A percentile compares a stretch with the other conserved stretches of the same genome.
phyloP scores from a whole-genome alignment of 192 early-diverging fungal genomes.

The Rhizophlyctis rosea region DNA sequence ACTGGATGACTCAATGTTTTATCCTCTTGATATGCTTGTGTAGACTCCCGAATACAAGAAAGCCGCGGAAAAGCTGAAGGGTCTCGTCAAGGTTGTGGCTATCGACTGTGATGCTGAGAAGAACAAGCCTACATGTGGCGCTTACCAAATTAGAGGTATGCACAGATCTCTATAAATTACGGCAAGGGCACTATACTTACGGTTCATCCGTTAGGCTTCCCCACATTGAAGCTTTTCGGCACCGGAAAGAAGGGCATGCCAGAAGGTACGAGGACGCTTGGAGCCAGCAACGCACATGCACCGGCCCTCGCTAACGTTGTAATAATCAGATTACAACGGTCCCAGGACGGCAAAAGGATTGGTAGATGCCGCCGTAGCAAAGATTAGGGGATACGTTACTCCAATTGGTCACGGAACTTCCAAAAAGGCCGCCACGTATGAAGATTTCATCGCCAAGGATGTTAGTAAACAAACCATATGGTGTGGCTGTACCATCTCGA shows the following conservation, averaged over 20 bases:
- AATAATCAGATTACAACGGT: conserved; percentile 63
- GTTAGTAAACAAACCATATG: conserved; percentile 32
- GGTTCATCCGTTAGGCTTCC: conserved; percentile 59
- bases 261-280: conserved; percentile 17
- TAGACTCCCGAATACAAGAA: conserved; percentile 86
- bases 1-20: not conserved
- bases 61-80: conserved; percentile 78
- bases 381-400: conserved; percentile 51
- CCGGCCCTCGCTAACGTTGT: not conserved
- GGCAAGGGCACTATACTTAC: not conserved
- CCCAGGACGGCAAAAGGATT: conserved; percentile 69
- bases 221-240: conserved; percentile 81
- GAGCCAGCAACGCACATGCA: not conserved
- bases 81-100: conserved; percentile 82
- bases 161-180: not conserved
- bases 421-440: conserved; percentile 33
- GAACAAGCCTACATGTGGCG: conserved; percentile 73
- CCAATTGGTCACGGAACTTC: conserved; percentile 45
- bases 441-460: conserved; percentile 29
- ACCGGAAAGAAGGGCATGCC: conserved; percentile 47
- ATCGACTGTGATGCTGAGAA: conserved; percentile 85
- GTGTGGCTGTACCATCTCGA: not conserved
- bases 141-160: conserved; percentile 76
- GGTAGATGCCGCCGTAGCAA: conserved; percentile 58
- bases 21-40: not conserved